These are phyloP conservation scores for Eremothecium coryli DNA, from an alignment of 1,139 yeast species.

Conservation along the genomic window DNA sequence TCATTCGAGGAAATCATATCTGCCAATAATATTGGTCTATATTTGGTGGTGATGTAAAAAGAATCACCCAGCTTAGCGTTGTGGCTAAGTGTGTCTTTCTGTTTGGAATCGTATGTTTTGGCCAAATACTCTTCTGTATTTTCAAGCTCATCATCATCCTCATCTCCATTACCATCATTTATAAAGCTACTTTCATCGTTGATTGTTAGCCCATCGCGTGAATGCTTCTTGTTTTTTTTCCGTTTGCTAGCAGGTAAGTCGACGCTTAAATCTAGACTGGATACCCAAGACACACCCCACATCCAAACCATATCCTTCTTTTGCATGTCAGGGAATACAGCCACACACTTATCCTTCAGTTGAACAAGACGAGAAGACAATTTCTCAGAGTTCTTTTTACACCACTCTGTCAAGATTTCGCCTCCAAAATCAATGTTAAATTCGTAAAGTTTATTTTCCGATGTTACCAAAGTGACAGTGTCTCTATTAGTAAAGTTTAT, in stretches of 20 bases:
- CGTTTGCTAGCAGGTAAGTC: slow-evolving; percentile 43
- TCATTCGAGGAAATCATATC: slow-evolving; percentile 48
- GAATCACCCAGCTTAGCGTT: slow-evolving; percentile 28
- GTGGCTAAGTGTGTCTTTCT: slow-evolving; percentile 19
- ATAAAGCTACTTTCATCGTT: slow-evolving; percentile 31
- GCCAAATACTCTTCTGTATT: slow-evolving; percentile 23
- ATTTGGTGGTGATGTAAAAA: slow-evolving; percentile 71
- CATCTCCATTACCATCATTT: slow-evolving; percentile 27
- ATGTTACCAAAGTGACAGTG: slow-evolving; percentile 57
- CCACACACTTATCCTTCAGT: slow-evolving; percentile 64
- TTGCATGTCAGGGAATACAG: slow-evolving; percentile 43
- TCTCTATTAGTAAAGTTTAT: slow-evolving; percentile 43
- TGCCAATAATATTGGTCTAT: slow-evolving; percentile 63
- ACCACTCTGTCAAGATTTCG: slow-evolving; percentile 43
- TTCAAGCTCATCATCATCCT: slow-evolving; percentile 18
- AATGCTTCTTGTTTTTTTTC: slow-evolving; percentile 45
- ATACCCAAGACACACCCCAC: slow-evolving; percentile 81
- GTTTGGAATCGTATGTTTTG: slow-evolving; percentile 25
- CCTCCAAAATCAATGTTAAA: slow-evolving; percentile 31
- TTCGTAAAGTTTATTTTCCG: slow-evolving; percentile 69
- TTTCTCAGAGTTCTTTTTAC: slow-evolving; percentile 62
- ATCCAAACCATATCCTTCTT: slow-evolving; percentile 55
- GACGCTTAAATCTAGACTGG: slow-evolving; percentile 58
- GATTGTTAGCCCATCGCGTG: slow-evolving; percentile 52
- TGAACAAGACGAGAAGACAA: slow-evolving; percentile 58